phyloP scores from a whole-genome alignment of 2,329 filamentous ascomycete genomes.

The Rhinocladiella mackenziei region DNA sequence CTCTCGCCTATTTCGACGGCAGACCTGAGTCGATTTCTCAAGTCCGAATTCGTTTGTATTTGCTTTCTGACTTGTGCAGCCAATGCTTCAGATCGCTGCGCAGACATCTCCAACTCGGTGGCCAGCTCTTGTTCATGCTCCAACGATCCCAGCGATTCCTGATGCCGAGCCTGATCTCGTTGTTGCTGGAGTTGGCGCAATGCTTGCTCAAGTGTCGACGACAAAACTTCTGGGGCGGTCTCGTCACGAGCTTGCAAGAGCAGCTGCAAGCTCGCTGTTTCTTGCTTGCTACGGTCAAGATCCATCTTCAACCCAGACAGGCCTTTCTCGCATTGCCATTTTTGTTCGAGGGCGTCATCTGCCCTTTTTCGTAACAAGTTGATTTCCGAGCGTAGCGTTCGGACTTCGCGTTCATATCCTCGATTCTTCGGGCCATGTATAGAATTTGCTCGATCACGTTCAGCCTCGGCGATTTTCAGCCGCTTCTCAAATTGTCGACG shows the following conservation, averaged over 20 bases:
- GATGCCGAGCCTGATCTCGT: conserved; percentile 54
- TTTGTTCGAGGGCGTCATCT: conserved; percentile 90
- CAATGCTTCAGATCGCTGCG: conserved; percentile 73
- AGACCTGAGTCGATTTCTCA: conserved; percentile 71
- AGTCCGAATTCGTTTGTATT: conserved; percentile 68
- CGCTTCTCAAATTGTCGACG: conserved; percentile 79
- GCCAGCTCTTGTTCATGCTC: conserved; percentile 65
- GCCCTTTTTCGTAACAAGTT: conserved; percentile 77
- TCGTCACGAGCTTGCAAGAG: conserved; percentile 82
- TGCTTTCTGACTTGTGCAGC: conserved; percentile 75
- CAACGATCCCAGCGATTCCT: conserved; percentile 65
- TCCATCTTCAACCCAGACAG: conserved; percentile 90
- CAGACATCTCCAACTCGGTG: conserved; percentile 67
- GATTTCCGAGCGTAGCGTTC: conserved; percentile 75
- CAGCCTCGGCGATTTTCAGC: conserved; percentile 69
- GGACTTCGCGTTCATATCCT: conserved; percentile 80
- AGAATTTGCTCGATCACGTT: conserved; percentile 66
- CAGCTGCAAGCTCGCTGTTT: conserved; percentile 75
- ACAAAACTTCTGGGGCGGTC: conserved; percentile 60
- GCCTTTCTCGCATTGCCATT: conserved; percentile 93
- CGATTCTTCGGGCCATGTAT: conserved; percentile 61
- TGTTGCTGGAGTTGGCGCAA: conserved; percentile 69
- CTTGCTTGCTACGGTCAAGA: conserved; percentile 88
- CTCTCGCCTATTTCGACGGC: conserved; percentile 79
- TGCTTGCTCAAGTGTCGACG: conserved; percentile 64